A percentile compares a stretch with the other conserved stretches of the same genome.
phyloP scores from a whole-genome alignment of 768 basidiomycete genomes.

The Russula virescens region DNA sequence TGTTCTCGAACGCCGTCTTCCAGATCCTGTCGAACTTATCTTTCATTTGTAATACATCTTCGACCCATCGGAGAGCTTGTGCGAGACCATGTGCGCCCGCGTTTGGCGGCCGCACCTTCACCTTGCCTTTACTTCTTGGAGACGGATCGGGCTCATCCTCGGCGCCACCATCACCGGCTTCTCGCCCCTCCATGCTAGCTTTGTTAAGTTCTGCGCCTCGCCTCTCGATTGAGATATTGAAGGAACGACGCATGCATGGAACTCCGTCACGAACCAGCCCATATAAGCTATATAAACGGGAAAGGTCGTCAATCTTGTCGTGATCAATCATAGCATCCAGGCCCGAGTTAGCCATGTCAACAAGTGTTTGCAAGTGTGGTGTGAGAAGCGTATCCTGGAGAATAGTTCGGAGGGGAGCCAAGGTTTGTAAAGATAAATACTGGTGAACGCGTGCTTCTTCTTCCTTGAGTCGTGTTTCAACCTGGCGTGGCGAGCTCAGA shows the following conservation, averaged over 20 bases:
- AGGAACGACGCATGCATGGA: conserved; percentile 51
- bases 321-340: conserved; percentile 82
- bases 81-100: conserved; percentile 44
- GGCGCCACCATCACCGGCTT: conserved; percentile 31
- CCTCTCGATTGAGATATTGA: conserved; percentile 66
- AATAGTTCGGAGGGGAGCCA: conserved; percentile 60
- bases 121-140: conserved; percentile 49
- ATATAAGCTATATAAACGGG: conserved; percentile 74
- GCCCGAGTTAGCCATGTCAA: conserved; percentile 79
- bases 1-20: conserved; percentile 60
- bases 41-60: conserved; percentile 84
- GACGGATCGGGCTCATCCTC: conserved; percentile 33
- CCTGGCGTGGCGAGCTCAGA: conserved; percentile 40
- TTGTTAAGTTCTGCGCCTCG: conserved; percentile 81
- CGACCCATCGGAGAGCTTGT: conserved; percentile 86
- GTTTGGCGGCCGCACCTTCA: conserved; percentile 35
- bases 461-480: conserved; percentile 70
- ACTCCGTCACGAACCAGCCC: conserved; percentile 61
- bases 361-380: conserved; percentile 66
- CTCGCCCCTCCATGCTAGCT: conserved; percentile 34
- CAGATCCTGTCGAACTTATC: conserved; percentile 83
- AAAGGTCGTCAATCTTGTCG: conserved; percentile 69
- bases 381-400: conserved; percentile 74
- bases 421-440: conserved; percentile 77
- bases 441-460: conserved; percentile 83